Evolutionary conservation across 805 yeast species (phyloP).

Genomic region (Metschnikowia rubicola): DNA sequence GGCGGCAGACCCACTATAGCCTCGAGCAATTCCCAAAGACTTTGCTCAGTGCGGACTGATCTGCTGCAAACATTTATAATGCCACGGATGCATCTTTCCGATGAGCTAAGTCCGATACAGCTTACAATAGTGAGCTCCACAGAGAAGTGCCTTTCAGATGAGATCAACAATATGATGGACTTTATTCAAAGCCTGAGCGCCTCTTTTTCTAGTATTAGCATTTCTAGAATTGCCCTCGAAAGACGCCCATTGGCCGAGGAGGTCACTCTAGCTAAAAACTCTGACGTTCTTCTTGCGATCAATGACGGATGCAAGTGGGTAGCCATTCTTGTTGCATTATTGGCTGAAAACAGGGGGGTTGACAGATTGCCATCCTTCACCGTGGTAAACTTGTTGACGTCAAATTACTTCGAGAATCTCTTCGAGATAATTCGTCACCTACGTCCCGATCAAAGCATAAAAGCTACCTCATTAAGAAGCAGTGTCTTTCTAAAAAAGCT

Average conservation of each 20-base stretch:
- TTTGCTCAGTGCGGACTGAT: conserved; percentile 7
- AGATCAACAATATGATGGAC: conserved; percentile 20
- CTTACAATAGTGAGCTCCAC: conserved; percentile 24
- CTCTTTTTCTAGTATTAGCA: conserved; percentile 1
- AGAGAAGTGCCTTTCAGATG: conserved; percentile 14
- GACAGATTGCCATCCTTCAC: conserved; percentile 26
- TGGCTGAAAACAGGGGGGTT: conserved; percentile 12
- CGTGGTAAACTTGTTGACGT: conserved; percentile 37
- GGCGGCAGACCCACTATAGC: conserved; percentile 8
- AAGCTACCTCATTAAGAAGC: conserved; percentile 31
- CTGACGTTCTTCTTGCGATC: conserved; percentile 32
- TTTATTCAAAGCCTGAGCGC: conserved; percentile 10
- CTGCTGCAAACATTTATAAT: conserved; percentile 30
- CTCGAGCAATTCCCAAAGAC: conserved; percentile 3
- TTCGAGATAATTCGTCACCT: conserved; percentile 32
- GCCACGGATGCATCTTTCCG: conserved; percentile 34
- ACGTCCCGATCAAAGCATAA: conserved; percentile 40
- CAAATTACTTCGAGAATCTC: conserved; percentile 38
- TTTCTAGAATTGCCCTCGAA: conserved; percentile 7
- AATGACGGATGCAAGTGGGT: conserved; percentile 37
- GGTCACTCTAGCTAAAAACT: conserved; percentile 18
- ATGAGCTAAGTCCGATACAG: conserved; percentile 14
- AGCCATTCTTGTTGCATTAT: conserved; percentile 21
- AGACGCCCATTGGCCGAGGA: conserved; percentile 12
- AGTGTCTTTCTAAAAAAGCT: conserved; percentile 24